These are phyloP conservation scores for Populus trichocarpa DNA, from an alignment of 441 rosid species.

Conservation along the genomic window DNA sequence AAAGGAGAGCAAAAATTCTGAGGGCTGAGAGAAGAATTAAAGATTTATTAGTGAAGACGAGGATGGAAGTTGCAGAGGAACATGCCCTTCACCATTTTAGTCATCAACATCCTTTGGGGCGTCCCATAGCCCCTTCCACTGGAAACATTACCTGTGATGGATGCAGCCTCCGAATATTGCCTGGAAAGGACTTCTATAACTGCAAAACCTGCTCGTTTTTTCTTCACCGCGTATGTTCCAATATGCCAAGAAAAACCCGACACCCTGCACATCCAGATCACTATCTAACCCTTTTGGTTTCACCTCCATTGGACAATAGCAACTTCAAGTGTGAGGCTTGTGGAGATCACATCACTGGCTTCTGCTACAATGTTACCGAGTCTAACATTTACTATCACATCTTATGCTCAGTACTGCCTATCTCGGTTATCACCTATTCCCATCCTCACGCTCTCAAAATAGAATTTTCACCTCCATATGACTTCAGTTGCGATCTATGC, in stretches of 20 bases:
- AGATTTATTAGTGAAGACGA: too few species aligned
- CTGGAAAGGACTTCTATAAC: slow-evolving; percentile 27
- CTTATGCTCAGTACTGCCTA: slow-evolving; percentile 43
- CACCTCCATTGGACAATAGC: slow-evolving; percentile 8
- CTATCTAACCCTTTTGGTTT: slow-evolving; percentile 30
- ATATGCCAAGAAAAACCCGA: slow-evolving; percentile 36
- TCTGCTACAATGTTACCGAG: slow-evolving; percentile 37
- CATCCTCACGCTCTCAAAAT: slow-evolving; percentile 50
- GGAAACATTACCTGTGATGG: slow-evolving; percentile 25
- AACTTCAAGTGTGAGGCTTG: slow-evolving; percentile 41
- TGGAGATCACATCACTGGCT: slow-evolving; percentile 29
- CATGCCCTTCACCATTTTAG: slow-evolving; percentile 36
- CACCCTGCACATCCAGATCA: slow-evolving; percentile 45
- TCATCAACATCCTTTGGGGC: slow-evolving; percentile 44
- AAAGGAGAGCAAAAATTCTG: too few species aligned
- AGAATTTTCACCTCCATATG: slow-evolving; percentile 42
- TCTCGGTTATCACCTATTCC: slow-evolving; percentile 26
- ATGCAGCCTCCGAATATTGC: slow-evolving; percentile 33
- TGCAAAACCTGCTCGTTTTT: slow-evolving; percentile 43
- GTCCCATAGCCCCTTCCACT: not conserved
- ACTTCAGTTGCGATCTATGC: slow-evolving; percentile 48
- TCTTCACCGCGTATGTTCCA: slow-evolving; percentile 42
- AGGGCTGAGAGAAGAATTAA: too few species aligned
- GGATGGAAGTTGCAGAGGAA: too few species aligned
- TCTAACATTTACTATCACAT: slow-evolving; percentile 36